These are phyloP conservation scores for Eucalyptus melliodora DNA, from an alignment of 345 rosid genomes.

Conservation along the genomic window DNA sequence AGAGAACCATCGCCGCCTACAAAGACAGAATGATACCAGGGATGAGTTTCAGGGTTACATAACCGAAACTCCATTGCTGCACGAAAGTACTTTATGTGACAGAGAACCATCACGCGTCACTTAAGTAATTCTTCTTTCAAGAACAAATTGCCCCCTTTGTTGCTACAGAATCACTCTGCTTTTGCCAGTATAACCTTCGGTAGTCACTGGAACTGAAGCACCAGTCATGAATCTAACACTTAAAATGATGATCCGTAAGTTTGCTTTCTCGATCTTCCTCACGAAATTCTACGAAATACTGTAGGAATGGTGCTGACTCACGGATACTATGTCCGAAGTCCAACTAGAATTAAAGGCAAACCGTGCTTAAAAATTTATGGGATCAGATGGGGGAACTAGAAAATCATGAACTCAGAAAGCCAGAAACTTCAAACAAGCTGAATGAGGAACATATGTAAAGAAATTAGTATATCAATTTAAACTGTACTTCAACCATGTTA, in stretches of 20 bases:
- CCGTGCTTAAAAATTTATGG: background rate
- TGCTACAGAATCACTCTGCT: background rate
- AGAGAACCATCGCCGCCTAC: background rate
- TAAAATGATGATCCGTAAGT: background rate
- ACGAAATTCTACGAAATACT: background rate
- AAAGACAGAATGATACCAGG: background rate
- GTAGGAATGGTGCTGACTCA: background rate
- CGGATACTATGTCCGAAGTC: background rate
- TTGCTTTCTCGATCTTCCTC: background rate
- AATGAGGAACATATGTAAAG: background rate
- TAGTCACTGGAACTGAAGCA: background rate
- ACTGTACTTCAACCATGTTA: background rate
- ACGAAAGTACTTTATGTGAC: background rate
- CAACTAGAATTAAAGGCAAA: background rate
- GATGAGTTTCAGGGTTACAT: background rate
- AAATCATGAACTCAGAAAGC: background rate
- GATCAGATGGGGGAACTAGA: background rate
- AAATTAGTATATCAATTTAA: background rate
- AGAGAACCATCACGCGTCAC: background rate
- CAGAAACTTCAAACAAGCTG: background rate
- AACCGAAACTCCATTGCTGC: background rate
- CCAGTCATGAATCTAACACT: background rate
- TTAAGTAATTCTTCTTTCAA: background rate
- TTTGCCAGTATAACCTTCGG: background rate
- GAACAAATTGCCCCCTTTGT: background rate